phyloP scores from a whole-genome alignment of 495 filamentous ascomycete genomes.

The Aspergillus kassunensis region DNA sequence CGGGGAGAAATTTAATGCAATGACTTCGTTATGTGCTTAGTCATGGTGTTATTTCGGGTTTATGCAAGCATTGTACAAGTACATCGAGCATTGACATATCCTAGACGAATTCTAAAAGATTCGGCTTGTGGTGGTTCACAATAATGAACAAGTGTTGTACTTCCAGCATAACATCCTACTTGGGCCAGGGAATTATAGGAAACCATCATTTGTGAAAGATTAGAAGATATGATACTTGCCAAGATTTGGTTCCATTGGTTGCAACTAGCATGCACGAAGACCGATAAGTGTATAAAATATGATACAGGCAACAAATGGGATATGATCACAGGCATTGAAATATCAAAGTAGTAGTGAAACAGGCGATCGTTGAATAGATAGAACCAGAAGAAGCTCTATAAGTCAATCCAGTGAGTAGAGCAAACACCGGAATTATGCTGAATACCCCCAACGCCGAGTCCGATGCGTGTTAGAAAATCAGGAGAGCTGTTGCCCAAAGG shows the following conservation, averaged over 20 bases:
- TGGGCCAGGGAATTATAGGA: too few relatives aligned
- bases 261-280: too few relatives aligned
- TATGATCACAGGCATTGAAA: not conserved
- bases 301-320: not conserved
- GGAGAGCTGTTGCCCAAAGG: not conserved
- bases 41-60: not conserved
- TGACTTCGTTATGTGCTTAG: constrained; percentile 13
- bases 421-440: not conserved
- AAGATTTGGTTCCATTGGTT: too few relatives aligned
- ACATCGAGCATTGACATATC: too few relatives aligned
- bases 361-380: too few relatives aligned
- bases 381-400: not conserved
- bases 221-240: too few relatives aligned
- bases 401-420: not conserved
- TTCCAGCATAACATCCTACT: too few relatives aligned
- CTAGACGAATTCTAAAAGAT: too few relatives aligned
- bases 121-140: not conserved
- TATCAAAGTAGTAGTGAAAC: not conserved
- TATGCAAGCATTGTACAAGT: not conserved
- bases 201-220: too few relatives aligned
- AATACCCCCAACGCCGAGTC: not conserved
- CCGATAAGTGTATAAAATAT: not conserved
- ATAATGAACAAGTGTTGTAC: too few relatives aligned
- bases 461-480: not conserved
- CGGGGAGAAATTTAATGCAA: constrained; percentile 2